Evolutionary conservation across 352 stramenopile genomes (phyloP), one percentile per base, ranked within the genome.

Genomic region (Pythium coloratum): DNA sequence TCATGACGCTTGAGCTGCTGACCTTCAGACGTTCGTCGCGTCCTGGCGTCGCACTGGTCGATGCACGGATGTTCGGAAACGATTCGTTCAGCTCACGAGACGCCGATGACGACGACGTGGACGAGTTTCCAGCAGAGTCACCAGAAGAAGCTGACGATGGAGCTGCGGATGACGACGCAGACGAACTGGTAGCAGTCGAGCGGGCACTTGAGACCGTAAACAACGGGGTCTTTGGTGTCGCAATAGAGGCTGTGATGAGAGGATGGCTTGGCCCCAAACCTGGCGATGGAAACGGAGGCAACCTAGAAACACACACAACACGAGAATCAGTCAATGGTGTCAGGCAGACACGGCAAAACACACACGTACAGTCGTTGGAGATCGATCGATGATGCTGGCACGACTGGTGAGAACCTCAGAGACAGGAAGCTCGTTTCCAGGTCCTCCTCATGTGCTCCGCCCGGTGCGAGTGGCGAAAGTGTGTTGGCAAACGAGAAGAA

Each of bases 401-500:
- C 71, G 4, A 91, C 63, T 6, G 87, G 87, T 6, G 87, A 94
- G 24, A 92, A 72, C 9, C 69, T 75, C 28, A 89, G 64, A 0
- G 81, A 80, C 64, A 91, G 56, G 54, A 92, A 88, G 46, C 69
- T 85, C 30, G 70, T 82, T 24, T 90, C 85, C 13, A 92, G 77
- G 34, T 90, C 84, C 2, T 92, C 85, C 0, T 70, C 67, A 9
- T 56, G 53, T 0, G 69, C 62, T 38, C 83, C 70, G 18, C 71
- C 71, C 0, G 58, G 53, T 2, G 59, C 69, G 14, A 93, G 70
- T n/a, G 85, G 84, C 6, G 87, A 92, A 0, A 95, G 75, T 30
- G 83, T 83, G 55, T 90, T 89, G 0, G 76, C 83, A 59, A 94
- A 92, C 26, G 85, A 91, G 60, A 93, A 92, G 62, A 94, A 90